Base-by-base conservation (phyloP, 305 asterid species). In the Fraxinus dipetala region DNA sequence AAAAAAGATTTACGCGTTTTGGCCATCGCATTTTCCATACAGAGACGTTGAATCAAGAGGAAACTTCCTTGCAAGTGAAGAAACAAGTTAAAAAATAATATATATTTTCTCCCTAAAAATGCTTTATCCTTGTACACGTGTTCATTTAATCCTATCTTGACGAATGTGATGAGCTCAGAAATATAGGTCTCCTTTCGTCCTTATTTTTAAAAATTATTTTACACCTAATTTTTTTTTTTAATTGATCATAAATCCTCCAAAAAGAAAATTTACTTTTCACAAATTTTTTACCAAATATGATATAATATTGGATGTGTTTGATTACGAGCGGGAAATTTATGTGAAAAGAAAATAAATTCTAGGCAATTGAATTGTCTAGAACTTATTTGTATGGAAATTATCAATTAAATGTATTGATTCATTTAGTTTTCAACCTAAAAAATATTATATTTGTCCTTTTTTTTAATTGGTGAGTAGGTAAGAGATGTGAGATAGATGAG, bases 1-100 rank as follows among this genome's bases (percentile, higher is more conserved):
- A 20, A 30, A 11, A 20, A 5, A 0, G 40, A 32, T 30, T 16
- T 31, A 82, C 86, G 89, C 87, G 92, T 48, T 82, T 79, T 67
- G 43, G 86, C 20, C 81, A 78, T 59, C 72, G 72, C 80, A 69
- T 14, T 80, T 84, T 78, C 67, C 13, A n/a, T 6, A 34, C 65
- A 78, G 82, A 73, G 36, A 73, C 85, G 86, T 87, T 90, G 91
- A 90, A 87, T 79, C 38, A 67, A 76, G 51, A 76, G 45, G 76
- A 72, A 72, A 34, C 28, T 72, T 16, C 76, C 76, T 32, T 78
- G 34, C 32, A 38, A 22, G 51, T 2, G 61, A 77, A 34, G 65
- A 80, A 18, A 69, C 7, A 43, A 48, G 8, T 61, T 32, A 32
- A 72, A 72, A 43, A 80, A 9, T 0, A 7, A 43, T 10, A 18